Evolutionary conservation across 2,329 filamentous ascomycete species (phyloP), one percentile per base, ranked within the genome.

Genomic region (Cercospora canescens): DNA sequence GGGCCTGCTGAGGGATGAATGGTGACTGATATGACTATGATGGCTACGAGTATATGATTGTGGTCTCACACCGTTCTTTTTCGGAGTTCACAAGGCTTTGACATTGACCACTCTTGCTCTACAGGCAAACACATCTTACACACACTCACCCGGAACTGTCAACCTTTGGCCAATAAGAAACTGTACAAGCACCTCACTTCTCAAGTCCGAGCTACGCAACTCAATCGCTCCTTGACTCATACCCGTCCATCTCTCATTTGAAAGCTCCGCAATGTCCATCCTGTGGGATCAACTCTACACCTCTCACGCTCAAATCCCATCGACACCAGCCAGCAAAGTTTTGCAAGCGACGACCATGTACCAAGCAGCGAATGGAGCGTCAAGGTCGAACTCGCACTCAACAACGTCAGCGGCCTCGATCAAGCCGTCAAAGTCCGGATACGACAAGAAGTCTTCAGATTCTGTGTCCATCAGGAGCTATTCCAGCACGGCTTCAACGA

Each of bases 271-370:
- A 18, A 62, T 66, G 64, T 61, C 56, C 7, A 66, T 66, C 41
- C 64, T 66, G 24, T 62, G 61, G 50, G 64, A 66, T 55, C 64
- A 66, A 59, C 64, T 66, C 37, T 66, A 66, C 41, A 60, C 59
- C 11, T 66, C 64, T 24, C 28, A 41, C 54, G 34, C 52, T 11
- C 64, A 58, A 11, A 12, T 59, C 6, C 64, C 64, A 24, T 37
- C 55, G 1, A 62, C 54, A 1, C 26, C 59, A 6, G 50, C 37
- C 1, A 52, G 48, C 28, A 66, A 62, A 39, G 34, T 52, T 11
- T 48, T 62, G 30, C 64, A 66, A 34, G 34, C 55, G 12, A 66
- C 64, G 9, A 62, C 64, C 6, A 66, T 66, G 64, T 66, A 62
- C 28, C 64, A 66, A 55, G 34, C 64, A 21, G 64, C 64, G 21